Evolutionary conservation across 2,329 filamentous ascomycete species (phyloP).

Genomic region (Fusarium pseudograminearum): DNA sequence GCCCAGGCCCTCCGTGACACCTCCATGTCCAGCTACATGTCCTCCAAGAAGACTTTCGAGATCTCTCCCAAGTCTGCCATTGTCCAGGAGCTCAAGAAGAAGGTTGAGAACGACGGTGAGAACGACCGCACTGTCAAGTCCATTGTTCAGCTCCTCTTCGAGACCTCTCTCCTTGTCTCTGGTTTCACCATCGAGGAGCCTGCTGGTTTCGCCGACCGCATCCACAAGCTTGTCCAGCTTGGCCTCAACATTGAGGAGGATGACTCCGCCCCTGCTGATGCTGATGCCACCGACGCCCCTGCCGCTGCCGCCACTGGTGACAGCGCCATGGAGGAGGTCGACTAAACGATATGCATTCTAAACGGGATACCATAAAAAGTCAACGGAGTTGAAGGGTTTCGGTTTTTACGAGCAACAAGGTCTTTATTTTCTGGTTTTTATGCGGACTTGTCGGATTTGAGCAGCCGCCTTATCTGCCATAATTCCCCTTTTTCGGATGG

Average conservation of each 20-base stretch:
- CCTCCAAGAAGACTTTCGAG: slow-evolving; percentile 99
- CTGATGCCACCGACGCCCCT: slow-evolving; percentile 68
- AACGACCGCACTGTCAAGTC: slow-evolving; percentile 99
- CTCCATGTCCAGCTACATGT: slow-evolving; percentile 99
- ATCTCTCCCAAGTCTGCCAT: slow-evolving; percentile 99
- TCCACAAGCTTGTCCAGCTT: slow-evolving; percentile 99
- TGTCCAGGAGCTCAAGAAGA: slow-evolving; percentile 99
- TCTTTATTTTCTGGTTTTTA: slow-evolving; percentile 52
- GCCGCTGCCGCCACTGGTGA: slow-evolving; percentile 73
- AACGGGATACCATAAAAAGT: slow-evolving; percentile 57
- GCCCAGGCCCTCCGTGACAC: slow-evolving; percentile 99
- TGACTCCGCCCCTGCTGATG: slow-evolving; percentile 76
- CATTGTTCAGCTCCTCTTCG: slow-evolving; percentile 97
- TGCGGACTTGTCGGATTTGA: slow-evolving; percentile 43
- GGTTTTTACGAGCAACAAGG: slow-evolving; percentile 51
- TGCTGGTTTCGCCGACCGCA: slow-evolving; percentile 96
- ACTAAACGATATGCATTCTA: slow-evolving; percentile 70
- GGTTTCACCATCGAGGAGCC: slow-evolving; percentile 99
- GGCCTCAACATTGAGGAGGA: slow-evolving; percentile 97
- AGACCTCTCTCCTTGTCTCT: slow-evolving; percentile 98
- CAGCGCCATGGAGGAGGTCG: slow-evolving; percentile 99
- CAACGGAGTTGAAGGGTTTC: slow-evolving; percentile 58
- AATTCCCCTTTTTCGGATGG: slow-evolving; percentile 50
- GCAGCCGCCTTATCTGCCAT: slow-evolving; percentile 50
- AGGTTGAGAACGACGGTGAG: slow-evolving; percentile 97